phyloP scores from a whole-genome alignment of 176 grass and related monocot genomes.

The Bothriochloa decipiens region DNA sequence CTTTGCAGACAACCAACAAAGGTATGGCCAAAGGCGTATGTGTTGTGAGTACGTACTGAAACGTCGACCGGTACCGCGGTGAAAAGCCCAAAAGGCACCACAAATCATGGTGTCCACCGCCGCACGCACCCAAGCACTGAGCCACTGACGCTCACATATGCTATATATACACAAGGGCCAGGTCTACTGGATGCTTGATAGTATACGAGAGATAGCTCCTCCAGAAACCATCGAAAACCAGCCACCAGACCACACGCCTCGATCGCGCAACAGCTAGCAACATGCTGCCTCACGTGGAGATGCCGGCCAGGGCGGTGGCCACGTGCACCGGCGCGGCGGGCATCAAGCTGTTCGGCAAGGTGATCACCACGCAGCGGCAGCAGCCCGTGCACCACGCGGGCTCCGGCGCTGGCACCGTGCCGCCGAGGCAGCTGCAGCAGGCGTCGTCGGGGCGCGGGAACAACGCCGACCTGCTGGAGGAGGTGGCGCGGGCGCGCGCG shows the following conservation, averaged over 20 bases:
- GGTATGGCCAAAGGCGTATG: background rate
- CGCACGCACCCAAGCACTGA: conserved; percentile 3
- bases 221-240: background rate
- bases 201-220: background rate
- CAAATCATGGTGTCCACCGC: conserved; percentile 34
- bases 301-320: background rate
- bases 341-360: conserved; percentile 43
- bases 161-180: conserved; percentile 15
- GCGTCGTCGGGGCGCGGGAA: conserved; percentile 19
- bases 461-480: conserved; percentile 21
- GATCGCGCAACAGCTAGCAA: background rate
- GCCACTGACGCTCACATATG: background rate
- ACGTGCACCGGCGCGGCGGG: conserved; percentile 22
- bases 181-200: background rate
- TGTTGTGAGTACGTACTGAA: background rate
- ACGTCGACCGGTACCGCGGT: background rate
- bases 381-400: background rate
- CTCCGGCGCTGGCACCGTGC: background rate
- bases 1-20: background rate
- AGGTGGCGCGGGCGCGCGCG: conserved; percentile 33
- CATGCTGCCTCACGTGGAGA: conserved; percentile 29
- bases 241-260: background rate
- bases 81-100: conserved; percentile 5
- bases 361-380: conserved; percentile 7
- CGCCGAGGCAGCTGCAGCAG: background rate